Evolutionary conservation across 1,139 yeast species (phyloP).

Genomic region (Magnusiomyces suaveolens): DNA sequence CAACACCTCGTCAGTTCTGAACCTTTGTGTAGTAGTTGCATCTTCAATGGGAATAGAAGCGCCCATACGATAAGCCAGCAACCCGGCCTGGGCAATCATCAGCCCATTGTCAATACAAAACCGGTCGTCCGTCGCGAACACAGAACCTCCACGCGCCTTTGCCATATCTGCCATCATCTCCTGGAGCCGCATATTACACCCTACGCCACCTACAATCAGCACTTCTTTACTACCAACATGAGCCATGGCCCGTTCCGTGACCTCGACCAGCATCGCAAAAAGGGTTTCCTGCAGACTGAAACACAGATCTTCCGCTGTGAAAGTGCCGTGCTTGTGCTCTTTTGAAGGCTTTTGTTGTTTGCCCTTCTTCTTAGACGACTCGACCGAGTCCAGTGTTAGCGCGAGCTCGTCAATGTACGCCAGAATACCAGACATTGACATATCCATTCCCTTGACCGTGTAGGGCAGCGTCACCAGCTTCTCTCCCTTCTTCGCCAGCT

Average conservation of each 20-base stretch:
- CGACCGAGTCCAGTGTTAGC: conserved; percentile 42
- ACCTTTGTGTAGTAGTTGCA: conserved; percentile 86
- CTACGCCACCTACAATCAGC: conserved; percentile 94
- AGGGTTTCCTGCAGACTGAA: conserved; percentile 86
- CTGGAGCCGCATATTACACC: conserved; percentile 83
- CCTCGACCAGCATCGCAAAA: conserved; percentile 94
- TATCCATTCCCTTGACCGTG: conserved; percentile 97
- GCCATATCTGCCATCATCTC: conserved; percentile 97
- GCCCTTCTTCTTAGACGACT: conserved; percentile 1
- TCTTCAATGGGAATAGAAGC: conserved; percentile 42
- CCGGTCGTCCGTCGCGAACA: conserved; percentile 91
- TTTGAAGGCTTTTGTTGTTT: background rate
- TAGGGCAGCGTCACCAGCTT: conserved; percentile 75
- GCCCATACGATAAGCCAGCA: conserved; percentile 78
- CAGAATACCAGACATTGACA: conserved; percentile 90
- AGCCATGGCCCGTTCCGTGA: conserved; percentile 97
- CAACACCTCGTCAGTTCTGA: conserved; percentile 85
- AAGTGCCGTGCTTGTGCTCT: conserved; percentile 40
- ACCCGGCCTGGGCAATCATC: conserved; percentile 98
- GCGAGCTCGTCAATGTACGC: conserved; percentile 79
- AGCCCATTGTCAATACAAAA: conserved; percentile 96
- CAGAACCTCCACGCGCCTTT: conserved; percentile 71
- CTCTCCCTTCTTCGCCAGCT: conserved; percentile 68
- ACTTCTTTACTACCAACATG: conserved; percentile 88
- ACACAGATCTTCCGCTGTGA: conserved; percentile 82